These are phyloP conservation scores for Amniculicola lignicola DNA, from an alignment of 495 filamentous ascomycete species.

Conservation along the genomic window DNA sequence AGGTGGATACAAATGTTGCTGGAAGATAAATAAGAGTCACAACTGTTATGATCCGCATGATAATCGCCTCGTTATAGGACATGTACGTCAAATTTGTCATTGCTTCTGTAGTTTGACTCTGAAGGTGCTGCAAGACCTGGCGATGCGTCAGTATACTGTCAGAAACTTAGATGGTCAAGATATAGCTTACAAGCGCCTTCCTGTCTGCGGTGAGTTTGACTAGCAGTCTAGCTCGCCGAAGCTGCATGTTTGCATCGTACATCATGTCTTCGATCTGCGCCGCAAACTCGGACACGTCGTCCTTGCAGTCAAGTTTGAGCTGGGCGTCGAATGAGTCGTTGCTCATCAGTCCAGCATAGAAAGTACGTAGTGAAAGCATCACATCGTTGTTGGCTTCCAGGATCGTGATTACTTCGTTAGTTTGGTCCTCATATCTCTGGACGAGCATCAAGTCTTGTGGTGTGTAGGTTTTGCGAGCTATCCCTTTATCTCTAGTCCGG, in stretches of 20 bases:
- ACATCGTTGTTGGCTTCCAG: slow-evolving; percentile 45
- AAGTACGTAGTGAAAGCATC: slow-evolving; percentile 38
- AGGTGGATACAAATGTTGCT: slow-evolving; percentile 49
- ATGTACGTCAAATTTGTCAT: slow-evolving; percentile 40
- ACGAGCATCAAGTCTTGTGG: slow-evolving; percentile 39
- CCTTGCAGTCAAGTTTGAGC: slow-evolving; percentile 21
- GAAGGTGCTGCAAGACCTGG: slow-evolving; percentile 41
- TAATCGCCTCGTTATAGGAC: slow-evolving; percentile 44
- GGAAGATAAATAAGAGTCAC: slow-evolving; percentile 48
- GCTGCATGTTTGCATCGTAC: slow-evolving; percentile 42
- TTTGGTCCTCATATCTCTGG: slow-evolving; percentile 43
- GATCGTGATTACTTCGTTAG: slow-evolving; percentile 39
- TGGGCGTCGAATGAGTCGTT: slow-evolving; percentile 39
- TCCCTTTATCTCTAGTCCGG: neutral
- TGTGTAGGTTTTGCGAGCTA: slow-evolving; percentile 22
- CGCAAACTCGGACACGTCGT: slow-evolving; percentile 38
- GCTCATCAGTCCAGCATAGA: slow-evolving; percentile 39
- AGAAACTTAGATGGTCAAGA: neutral
- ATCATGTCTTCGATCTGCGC: slow-evolving; percentile 42
- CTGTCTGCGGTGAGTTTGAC: neutral
- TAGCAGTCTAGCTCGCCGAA: slow-evolving; percentile 28
- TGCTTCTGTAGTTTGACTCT: slow-evolving; percentile 40
- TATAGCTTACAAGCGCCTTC: slow-evolving; percentile 39
- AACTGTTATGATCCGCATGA: slow-evolving; percentile 45
- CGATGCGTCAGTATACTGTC: neutral